Conservation (phyloP, 2,329 filamentous ascomycete species). For the Ilyonectria sp. region DNA sequence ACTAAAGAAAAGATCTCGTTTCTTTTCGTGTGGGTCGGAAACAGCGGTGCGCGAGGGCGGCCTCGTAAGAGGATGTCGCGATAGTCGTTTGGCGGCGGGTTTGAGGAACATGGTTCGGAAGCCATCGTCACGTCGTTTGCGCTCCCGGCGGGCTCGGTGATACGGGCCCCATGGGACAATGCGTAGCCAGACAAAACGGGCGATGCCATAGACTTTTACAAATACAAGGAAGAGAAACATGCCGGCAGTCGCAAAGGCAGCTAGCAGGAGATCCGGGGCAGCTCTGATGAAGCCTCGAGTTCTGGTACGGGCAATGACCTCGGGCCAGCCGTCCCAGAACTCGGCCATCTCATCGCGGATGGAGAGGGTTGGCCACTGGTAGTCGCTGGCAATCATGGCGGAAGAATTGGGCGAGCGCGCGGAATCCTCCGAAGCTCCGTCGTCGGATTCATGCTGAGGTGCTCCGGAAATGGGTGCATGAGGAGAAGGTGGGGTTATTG, state of each 20-base stretch:
- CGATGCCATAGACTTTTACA: conserved; percentile 24
- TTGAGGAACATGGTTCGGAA: conserved; percentile 24
- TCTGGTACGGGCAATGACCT: conserved; percentile 20
- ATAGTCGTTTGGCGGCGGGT: not conserved
- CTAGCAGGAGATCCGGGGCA: conserved; percentile 21
- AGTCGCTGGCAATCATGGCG: conserved; percentile 20
- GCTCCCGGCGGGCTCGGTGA: conserved; percentile 21
- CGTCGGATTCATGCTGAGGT: conserved; percentile 19
- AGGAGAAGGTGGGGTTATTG: conserved; percentile 16
- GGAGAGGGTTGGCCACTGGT: conserved; percentile 30
- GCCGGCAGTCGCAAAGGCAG: conserved; percentile 15
- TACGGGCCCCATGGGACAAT: conserved; percentile 25
- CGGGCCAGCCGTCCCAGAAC: conserved; percentile 32
- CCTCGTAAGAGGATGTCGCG: conserved; percentile 16
- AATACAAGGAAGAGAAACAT: conserved; percentile 22
- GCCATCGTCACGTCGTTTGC: conserved; percentile 21
- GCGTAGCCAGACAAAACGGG: conserved; percentile 22
- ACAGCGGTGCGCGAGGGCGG: conserved; percentile 13
- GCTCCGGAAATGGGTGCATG: conserved; percentile 14
- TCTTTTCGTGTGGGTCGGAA: not conserved
- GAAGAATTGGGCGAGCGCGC: conserved; percentile 3
- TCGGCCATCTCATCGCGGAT: conserved; percentile 31
- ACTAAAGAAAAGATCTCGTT: conserved; percentile 23
- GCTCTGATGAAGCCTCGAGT: conserved; percentile 17
- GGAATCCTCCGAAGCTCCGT: conserved; percentile 14